phyloP scores from a whole-genome alignment of 1,284 basidiomycete genomes.

The Tremellales sp. region DNA sequence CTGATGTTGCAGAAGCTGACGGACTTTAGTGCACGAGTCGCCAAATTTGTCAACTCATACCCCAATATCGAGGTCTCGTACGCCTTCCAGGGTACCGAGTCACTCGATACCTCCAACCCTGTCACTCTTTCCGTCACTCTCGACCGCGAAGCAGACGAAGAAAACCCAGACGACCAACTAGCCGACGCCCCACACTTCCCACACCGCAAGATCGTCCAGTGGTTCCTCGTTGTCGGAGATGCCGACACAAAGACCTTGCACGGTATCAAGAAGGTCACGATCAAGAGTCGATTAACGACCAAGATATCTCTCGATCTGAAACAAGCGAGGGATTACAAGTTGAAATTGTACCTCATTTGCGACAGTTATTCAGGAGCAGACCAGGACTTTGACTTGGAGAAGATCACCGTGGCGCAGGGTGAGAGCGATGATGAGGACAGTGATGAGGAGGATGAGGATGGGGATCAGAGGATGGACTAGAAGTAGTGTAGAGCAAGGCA shows the following conservation, averaged over 20 bases:
- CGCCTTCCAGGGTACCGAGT: slow-evolving; percentile 71
- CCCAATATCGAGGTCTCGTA: slow-evolving; percentile 81
- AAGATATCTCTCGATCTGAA: slow-evolving; percentile 86
- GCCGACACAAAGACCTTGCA: slow-evolving; percentile 65
- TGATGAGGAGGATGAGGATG: slow-evolving; percentile 60
- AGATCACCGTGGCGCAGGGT: slow-evolving; percentile 79
- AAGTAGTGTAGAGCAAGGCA: no score
- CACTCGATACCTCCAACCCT: slow-evolving; percentile 76
- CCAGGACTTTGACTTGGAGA: slow-evolving; percentile 76
- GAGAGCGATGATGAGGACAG: slow-evolving; percentile 67
- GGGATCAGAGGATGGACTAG: slow-evolving; percentile 21
- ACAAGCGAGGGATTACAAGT: slow-evolving; percentile 66
- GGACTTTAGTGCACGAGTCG: slow-evolving; percentile 56
- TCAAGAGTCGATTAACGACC: slow-evolving; percentile 69
- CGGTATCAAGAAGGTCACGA: slow-evolving; percentile 92
- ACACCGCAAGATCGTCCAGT: slow-evolving; percentile 82
- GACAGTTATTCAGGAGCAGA: slow-evolving; percentile 88
- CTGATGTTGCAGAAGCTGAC: slow-evolving; percentile 54
- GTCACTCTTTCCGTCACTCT: slow-evolving; percentile 77
- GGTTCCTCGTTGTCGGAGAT: slow-evolving; percentile 96
- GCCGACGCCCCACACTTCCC: slow-evolving; percentile 93
- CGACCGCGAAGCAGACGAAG: slow-evolving; percentile 74
- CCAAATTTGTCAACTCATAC: slow-evolving; percentile 90
- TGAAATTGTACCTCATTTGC: slow-evolving; percentile 89
- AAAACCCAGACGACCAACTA: slow-evolving; percentile 63